Conservation (phyloP, 2,329 filamentous ascomycete species). For the Stemphylium beticola region DNA sequence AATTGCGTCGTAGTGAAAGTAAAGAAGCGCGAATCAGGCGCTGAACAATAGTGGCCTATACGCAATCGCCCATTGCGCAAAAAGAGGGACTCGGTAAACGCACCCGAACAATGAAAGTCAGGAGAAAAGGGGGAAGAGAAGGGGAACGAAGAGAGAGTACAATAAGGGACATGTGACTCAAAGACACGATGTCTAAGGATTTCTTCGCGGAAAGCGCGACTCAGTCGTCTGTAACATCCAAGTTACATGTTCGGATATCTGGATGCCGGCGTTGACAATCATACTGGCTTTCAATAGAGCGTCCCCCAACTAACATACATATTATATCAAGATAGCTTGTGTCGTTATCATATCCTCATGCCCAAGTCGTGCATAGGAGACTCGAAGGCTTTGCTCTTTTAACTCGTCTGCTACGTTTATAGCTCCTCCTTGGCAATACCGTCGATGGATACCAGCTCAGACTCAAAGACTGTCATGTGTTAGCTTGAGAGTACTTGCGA, state of each 20-base stretch:
- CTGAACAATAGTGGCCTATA: neutral
- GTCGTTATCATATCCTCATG: neutral
- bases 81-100: too few species aligned
- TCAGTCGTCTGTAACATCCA: too few species aligned
- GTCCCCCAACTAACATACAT: too few species aligned
- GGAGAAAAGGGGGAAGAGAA: neutral
- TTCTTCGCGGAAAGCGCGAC: too few species aligned
- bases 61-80: neutral
- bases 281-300: too few species aligned
- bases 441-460: conserved; percentile 82
- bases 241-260: too few species aligned
- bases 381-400: neutral
- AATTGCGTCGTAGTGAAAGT: neutral
- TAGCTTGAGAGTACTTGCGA: conserved; percentile 16
- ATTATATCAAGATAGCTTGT: neutral
- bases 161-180: too few species aligned
- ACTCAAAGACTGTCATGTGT: conserved; percentile 75
- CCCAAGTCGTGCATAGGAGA: neutral
- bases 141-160: neutral
- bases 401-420: conserved; percentile 22
- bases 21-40: neutral
- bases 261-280: too few species aligned
- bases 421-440: conserved; percentile 64
- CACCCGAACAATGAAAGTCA: neutral
- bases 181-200: too few species aligned